Conservation (phyloP, 768 basidiomycete genomes). For the Podaxis carcinomalis region DNA sequence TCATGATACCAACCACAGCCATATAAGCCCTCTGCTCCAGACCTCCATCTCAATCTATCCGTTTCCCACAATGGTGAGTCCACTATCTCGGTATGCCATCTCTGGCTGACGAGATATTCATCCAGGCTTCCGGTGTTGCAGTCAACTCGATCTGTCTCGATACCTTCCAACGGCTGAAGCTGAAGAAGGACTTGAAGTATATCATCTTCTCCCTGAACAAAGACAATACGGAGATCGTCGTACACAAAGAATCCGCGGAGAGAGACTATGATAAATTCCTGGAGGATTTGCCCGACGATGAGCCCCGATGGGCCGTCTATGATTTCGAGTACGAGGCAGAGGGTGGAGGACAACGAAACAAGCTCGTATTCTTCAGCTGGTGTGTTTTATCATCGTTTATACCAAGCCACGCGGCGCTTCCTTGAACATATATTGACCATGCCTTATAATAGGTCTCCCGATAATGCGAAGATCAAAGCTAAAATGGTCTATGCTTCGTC, state of each 20-base stretch:
- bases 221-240: conserved; percentile 67
- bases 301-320: conserved; percentile 89
- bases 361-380: conserved; percentile 84
- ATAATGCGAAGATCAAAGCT: conserved; percentile 75
- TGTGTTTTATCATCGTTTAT: conserved; percentile 36
- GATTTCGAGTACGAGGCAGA: conserved; percentile 82
- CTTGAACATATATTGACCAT: not conserved
- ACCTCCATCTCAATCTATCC: conserved; percentile 18
- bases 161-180: conserved; percentile 67
- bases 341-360: conserved; percentile 77
- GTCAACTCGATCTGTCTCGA: conserved; percentile 55
- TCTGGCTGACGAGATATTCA: conserved; percentile 2
- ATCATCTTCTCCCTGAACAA: conserved; percentile 72
- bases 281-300: conserved; percentile 61
- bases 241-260: conserved; percentile 56
- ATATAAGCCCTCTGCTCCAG: conserved; percentile 22
- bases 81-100: not conserved
- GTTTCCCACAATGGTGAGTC: conserved; percentile 25
- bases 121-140: conserved; percentile 62
- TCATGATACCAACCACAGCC: conserved; percentile 20
- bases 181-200: conserved; percentile 60
- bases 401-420: not conserved
- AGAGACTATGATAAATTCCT: conserved; percentile 71
- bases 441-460: conserved; percentile 69
- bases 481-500: conserved; percentile 96